Evolutionary conservation across 192 early-diverging fungal species (phyloP), one percentile per base, ranked within the genome.

Genomic region (Gamsiella multidivaricata): DNA sequence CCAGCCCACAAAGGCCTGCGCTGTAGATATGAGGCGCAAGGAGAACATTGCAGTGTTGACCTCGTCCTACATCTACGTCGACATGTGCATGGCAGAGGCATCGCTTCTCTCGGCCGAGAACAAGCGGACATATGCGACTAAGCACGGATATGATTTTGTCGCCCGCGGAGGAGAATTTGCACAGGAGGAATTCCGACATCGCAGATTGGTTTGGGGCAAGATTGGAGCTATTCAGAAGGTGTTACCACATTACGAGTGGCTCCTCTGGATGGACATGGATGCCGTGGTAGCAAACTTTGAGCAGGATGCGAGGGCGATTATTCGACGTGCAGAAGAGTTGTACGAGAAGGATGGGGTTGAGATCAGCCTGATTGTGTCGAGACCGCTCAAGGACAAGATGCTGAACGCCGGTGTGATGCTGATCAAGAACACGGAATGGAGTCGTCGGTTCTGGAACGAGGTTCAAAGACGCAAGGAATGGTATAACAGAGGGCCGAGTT

Each of bases 231-330:
- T 88, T 17, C 82, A 88, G 67, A 88, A 87, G 64, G 65, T 80
- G 2, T 50, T 88, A 1, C 87, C 87, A 0, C 82, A 87, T 34
- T 88, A 88, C 57, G 84, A 88, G 17, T 88, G 87, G 87, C 15
- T 88, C 14, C 82, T 88, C 22, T 88, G 87, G 87, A 69, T 88
- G 70, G 87, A 88, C 53, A 88, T 88, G 85, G 87, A 88, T 65
- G 85, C 87, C 3, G 83, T 88, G 0, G 65, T 88, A 26, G 79
- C 81, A 36, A 80, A 88, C 36, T 5, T 56, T 26, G 65, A 64
- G 8, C 50, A 69, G 54, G 74, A 78, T 54, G 49, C 43, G 36
- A 20, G 65, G 29, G 74, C 57, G 0, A 78, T 78, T 59, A 78
- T 78, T 17, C 52, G 55, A 1, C 22, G 76, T 1, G 67, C 86